Evolutionary conservation across 2,329 filamentous ascomycete species (phyloP), one percentile per base, ranked within the genome.

Genomic region (Stemphylium vesicarium): DNA sequence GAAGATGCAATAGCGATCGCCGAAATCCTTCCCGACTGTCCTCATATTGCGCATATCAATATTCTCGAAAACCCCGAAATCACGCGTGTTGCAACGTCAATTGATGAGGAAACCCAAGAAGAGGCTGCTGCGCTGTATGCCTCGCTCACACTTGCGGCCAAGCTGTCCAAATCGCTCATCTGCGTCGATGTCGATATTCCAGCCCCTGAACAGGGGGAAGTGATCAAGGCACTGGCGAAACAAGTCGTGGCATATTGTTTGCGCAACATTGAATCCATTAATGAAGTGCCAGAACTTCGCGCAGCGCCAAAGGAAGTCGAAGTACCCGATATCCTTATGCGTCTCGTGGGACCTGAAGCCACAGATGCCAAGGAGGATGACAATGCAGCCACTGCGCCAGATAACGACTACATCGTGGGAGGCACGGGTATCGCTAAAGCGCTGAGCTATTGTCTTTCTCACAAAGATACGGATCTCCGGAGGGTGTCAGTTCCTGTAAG

Each of bases 361-460:
- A 74, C 83, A 70, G 64, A 75, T 64, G 60, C 82, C 9, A 73
- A 76, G 12, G 80, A 77, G 42, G 75, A 85, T 18, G 86, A 88
- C 40, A 84, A 88, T 18, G 82, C 86, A 38, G 86, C 88, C 2
- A 81, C 87, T 10, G 89, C 92, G 6, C 90, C 92, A 0, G 92
- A 96, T 62, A 90, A 96, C 54, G 92, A 97, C 74, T 98, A 98
- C 75, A 92, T 98, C 39, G 95, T 98, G 67, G 93, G 94, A 16
- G 94, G 94, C 13, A 96, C 92, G 0, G 95, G 94, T 22, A 92
- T 99, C 1, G 94, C 96, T 43, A 97, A 96, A 77, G 95, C 95
- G 4, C 81, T 99, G 40, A 88, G 91, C 49, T 96, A 96, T 67
- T 96, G 93, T 68, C 80, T 99, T 44, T 88, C 92, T 65, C 96